These are phyloP conservation scores for Beta vulgaris DNA, from an alignment of 148 eudicot species.

Conservation along the genomic window DNA sequence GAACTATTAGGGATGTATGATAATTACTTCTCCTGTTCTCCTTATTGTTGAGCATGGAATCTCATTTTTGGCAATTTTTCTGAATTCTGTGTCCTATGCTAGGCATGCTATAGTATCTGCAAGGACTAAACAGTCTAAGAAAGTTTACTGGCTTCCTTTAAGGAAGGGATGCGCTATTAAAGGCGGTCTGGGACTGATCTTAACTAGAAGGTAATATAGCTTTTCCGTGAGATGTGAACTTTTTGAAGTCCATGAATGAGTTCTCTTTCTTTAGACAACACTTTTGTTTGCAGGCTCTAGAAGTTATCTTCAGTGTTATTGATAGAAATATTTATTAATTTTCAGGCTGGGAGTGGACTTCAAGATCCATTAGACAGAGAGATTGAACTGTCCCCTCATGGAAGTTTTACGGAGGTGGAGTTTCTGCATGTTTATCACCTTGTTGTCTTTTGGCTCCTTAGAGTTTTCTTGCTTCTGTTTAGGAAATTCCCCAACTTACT, in stretches of 20 bases:
- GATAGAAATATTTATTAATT: background rate
- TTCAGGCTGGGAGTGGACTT: slow-evolving; percentile 60
- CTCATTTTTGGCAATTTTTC: background rate
- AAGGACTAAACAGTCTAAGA: slow-evolving; percentile 53
- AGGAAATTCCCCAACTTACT: too few relatives aligned
- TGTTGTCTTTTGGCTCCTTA: background rate
- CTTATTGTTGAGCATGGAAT: slow-evolving; percentile 5
- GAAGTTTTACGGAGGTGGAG: slow-evolving; percentile 71
- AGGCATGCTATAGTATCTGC: slow-evolving; percentile 63
- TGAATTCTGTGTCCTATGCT: background rate
- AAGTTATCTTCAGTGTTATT: background rate
- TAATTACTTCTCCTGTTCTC: background rate
- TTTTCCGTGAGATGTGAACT: background rate
- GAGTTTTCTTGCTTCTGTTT: too few relatives aligned
- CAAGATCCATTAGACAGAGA: slow-evolving; percentile 54
- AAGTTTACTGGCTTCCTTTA: slow-evolving; percentile 51
- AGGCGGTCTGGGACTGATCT: slow-evolving; percentile 38
- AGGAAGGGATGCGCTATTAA: slow-evolving; percentile 57
- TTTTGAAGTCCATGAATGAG: too few relatives aligned
- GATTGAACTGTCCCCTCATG: slow-evolving; percentile 42
- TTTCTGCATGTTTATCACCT: background rate
- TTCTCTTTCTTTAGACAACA: background rate
- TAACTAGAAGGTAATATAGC: slow-evolving; percentile 58
- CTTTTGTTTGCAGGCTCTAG: background rate
- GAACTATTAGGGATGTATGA: slow-evolving; percentile 68